phyloP scores from a whole-genome alignment of 352 stramenopile genomes.

The Globisporangium okanoganense region DNA sequence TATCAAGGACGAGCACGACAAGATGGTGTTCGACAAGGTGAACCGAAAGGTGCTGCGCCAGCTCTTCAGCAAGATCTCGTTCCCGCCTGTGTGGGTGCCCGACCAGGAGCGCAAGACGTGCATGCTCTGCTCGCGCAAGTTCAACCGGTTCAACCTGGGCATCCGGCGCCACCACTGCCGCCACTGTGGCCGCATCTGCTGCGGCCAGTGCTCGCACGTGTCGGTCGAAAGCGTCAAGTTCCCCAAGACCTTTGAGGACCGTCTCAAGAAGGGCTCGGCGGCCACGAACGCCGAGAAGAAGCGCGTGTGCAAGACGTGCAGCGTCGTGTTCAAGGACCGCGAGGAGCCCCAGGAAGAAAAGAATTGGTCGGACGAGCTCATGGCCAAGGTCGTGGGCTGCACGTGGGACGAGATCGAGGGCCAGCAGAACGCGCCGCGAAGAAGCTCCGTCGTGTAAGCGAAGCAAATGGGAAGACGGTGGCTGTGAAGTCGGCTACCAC shows the following conservation, averaged over 20 bases:
- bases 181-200: conserved; percentile 80
- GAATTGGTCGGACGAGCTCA: conserved; percentile 55
- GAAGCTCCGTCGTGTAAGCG: conserved; percentile 27
- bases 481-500: neutral
- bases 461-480: neutral
- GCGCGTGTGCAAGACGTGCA: conserved; percentile 76
- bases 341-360: conserved; percentile 39
- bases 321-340: conserved; percentile 69
- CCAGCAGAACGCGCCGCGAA: conserved; percentile 26
- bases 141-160: conserved; percentile 54
- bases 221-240: conserved; percentile 73
- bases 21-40: conserved; percentile 85
- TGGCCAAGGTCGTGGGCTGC: conserved; percentile 52
- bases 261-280: conserved; percentile 28
- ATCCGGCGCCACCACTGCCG: conserved; percentile 83
- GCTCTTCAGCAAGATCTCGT: conserved; percentile 72
- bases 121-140: conserved; percentile 80
- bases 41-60: conserved; percentile 69
- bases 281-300: conserved; percentile 44
- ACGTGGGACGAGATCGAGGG: conserved; percentile 64
- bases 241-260: conserved; percentile 47
- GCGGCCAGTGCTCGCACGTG: conserved; percentile 69
- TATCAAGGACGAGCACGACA: conserved; percentile 64
- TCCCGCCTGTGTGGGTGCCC: conserved; percentile 77
- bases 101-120: conserved; percentile 67